Evolutionary conservation across 768 basidiomycete genomes (phyloP), one percentile per base, ranked within the genome.

Genomic region (Boletus speciosus): DNA sequence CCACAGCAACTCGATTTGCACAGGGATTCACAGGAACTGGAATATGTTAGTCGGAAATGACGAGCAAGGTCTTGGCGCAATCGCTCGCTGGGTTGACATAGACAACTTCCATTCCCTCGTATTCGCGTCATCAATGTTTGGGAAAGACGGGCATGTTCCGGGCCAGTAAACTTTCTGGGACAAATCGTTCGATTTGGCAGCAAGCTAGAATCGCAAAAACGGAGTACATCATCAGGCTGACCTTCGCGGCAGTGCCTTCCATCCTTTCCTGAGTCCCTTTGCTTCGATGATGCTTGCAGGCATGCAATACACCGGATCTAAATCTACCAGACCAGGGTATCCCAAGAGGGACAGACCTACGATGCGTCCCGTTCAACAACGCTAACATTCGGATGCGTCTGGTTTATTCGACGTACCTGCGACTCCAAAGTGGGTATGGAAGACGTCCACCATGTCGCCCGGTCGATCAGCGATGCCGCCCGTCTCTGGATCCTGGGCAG

Each of bases 221-320:
- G 46, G 43, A 43, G 31, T 38, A 47, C 15, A 32, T 53, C 52
- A 49, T 67, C 38, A 67, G 37, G 36, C n/a, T 29, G 56, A 48
- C 59, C 56, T 58, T 37, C 68, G 68, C 32, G 68, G 68, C 43
- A 70, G 61, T 57, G 62, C 66, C 47, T 66, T 62, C 70, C 69
- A 71, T 25, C 62, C 66, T 65, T 87, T 92, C 59, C 76, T 74
- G 52, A 96, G 74, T 3, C 90, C 93, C 70, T 71, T 80, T 35
- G 69, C 70, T 66, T 88, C 83, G 40, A 93, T 90, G 8, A 93
- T 62, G 11, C 67, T 67, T 1, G 87, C 87, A 8, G 93, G 96
- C 93, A 98, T 93, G 73, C 96, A 98, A 65, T 94, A 97, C 21
- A 97, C 87, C 0, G 96, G 96, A 66, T 98, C 97, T 39, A 98